Evolutionary conservation across 208 protist species (phyloP), one percentile per base, ranked within the genome.

Genomic region (Leishmania turanica): DNA sequence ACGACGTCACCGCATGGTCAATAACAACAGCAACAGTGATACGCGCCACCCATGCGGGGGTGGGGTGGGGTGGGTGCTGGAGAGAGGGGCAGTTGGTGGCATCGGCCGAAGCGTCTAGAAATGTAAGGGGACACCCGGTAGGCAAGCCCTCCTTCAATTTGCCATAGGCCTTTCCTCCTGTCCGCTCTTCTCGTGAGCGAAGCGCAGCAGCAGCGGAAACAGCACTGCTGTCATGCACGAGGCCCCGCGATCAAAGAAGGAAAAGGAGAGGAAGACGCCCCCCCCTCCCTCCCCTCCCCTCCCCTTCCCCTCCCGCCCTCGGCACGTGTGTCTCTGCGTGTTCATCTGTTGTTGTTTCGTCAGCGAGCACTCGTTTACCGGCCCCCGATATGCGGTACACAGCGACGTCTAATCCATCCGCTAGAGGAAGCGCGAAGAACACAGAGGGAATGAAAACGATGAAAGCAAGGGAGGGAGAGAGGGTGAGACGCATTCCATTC

Each of bases 181-280:
- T n/a, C 56, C 24, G 56, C 24, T 62, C 56, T 62, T 62, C 56
- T 62, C 56, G 6, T 8, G 56, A 62, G 24, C 27, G 56, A 2
- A n/a, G 24, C 19, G 24, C 21, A 31, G 24, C 56, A 8, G 56
- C 56, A n/a, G 56, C 56, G 56, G 24, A 62, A 17, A 24, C 27
- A 62, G 49, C 49, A 53, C 56, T 62, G 56, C 24, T 24, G 27
- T 19, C 56, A 62, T 62, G 8, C 56, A 62, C 27, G 24, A 62
- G 27, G 56, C 24, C 24, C 24, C 68, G 7, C 27, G 78, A 54
- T 45, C 7, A 72, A 70, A 45, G 74, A 77, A 62, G 58, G 83
- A 83, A 42, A 66, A 65, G 9, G 54, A 75, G 76, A 13, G 56
- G 21, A 62, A 3, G 21, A 53, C 15, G 49, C 15, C 56, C 8